A percentile compares a stretch with the other conserved stretches of the same genome.
Evolutionary conservation across 306 rosid species (phyloP).

Genomic region (Medicago ruthenica): DNA sequence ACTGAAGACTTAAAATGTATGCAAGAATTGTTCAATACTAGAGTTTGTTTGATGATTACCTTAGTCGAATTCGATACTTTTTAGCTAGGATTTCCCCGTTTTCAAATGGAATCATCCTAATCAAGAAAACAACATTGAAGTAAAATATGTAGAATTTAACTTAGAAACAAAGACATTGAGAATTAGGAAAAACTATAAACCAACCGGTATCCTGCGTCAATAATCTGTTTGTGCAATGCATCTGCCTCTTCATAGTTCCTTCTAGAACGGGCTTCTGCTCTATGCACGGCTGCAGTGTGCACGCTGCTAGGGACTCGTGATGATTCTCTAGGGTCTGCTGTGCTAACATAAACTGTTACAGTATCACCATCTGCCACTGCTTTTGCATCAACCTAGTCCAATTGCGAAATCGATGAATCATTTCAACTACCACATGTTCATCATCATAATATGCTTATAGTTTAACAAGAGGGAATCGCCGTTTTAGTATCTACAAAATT

Average conservation of each 20-base stretch:
- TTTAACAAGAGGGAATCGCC: not conserved
- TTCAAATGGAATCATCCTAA: constrained; percentile 62
- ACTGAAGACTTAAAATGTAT: not conserved
- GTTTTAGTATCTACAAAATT: not conserved
- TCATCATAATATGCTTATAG: not conserved
- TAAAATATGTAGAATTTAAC: not conserved
- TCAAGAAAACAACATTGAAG: constrained; percentile 1
- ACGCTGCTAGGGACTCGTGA: constrained; percentile 63
- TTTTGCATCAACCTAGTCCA: constrained; percentile 71
- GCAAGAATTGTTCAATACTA: not conserved
- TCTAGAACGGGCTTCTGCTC: constrained; percentile 64
- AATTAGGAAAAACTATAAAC: constrained; percentile 43
- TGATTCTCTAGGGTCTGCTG: constrained; percentile 75
- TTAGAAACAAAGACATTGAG: constrained; percentile 6
- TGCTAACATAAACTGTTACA: constrained; percentile 83
- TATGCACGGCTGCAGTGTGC: constrained; percentile 54
- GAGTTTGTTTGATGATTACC: constrained; percentile 53
- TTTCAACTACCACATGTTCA: constrained; percentile 30
- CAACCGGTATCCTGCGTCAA: constrained; percentile 80
- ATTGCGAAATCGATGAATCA: constrained; percentile 29
- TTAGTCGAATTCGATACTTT: constrained; percentile 81
- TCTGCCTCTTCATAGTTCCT: constrained; percentile 64
- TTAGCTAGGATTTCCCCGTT: constrained; percentile 73
- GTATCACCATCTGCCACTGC: constrained; percentile 96
- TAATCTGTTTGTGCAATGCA: constrained; percentile 73